Percentiles rank a stretch among this genome's conserved stretches.
phyloP scores from a whole-genome alignment of 208 protist species.

The Leishmania amazonensis region DNA sequence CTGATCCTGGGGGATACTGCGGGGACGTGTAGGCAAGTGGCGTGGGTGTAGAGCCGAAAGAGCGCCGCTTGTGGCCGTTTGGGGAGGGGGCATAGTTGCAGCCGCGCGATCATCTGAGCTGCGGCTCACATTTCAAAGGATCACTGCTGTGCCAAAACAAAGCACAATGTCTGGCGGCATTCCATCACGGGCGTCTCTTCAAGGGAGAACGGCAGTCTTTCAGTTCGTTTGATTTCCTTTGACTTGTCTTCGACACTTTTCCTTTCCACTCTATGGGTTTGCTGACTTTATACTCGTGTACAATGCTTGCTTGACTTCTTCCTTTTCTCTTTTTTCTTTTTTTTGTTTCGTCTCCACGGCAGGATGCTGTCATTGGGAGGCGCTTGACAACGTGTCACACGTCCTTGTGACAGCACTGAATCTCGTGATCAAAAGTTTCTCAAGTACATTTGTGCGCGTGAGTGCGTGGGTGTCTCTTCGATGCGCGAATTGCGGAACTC shows the following conservation, averaged over 20 bases:
- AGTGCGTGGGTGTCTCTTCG: background rate
- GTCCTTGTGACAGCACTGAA: background rate
- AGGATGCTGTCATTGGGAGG: background rate
- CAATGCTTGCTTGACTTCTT: constrained; percentile 1
- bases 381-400: background rate
- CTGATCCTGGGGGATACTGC: background rate
- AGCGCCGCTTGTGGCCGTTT: background rate
- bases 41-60: background rate
- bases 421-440: background rate
- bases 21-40: background rate
- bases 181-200: background rate
- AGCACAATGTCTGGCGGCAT: background rate
- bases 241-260: background rate
- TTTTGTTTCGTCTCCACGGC: background rate
- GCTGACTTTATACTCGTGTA: background rate
- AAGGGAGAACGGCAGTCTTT: background rate
- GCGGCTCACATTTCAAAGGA: background rate
- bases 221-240: background rate
- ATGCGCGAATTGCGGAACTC: background rate
- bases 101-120: background rate
- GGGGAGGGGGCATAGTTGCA: background rate
- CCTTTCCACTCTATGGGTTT: background rate
- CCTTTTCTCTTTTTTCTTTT: background rate
- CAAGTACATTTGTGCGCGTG: background rate
- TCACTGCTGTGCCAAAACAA: background rate